Percentiles rank a stretch among this genome's conserved stretches.
phyloP scores from a whole-genome alignment of 345 rosid genomes.

The Citrus sp. region DNA sequence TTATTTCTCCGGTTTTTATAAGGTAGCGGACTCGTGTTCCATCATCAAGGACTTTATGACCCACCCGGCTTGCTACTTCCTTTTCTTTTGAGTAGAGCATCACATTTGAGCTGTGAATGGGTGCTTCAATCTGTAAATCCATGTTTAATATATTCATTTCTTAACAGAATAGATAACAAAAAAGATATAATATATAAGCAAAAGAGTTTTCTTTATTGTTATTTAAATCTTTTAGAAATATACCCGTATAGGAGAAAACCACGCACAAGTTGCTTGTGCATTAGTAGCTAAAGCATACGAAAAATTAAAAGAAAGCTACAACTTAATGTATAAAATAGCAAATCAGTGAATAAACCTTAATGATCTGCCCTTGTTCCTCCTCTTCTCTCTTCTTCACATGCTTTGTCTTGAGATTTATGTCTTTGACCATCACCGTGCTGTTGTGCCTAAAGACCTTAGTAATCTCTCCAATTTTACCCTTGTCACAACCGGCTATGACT shows the following conservation, averaged over 20 bases:
- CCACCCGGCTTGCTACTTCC: slow-evolving; percentile 72
- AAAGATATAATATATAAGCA: neutral
- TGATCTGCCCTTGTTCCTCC: slow-evolving; percentile 81
- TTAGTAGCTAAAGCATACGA: neutral
- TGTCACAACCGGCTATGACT: slow-evolving; percentile 78
- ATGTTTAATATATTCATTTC: slow-evolving; percentile 6
- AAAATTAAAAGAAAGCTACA: neutral
- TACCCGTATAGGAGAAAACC: neutral
- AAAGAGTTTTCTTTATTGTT: neutral
- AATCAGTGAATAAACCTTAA: slow-evolving; percentile 48
- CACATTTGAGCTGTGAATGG: slow-evolving; percentile 92
- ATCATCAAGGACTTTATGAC: slow-evolving; percentile 70
- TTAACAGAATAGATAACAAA: neutral
- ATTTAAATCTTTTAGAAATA: neutral
- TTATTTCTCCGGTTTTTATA: slow-evolving; percentile 81
- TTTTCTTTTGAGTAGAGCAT: slow-evolving; percentile 88
- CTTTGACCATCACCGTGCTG: slow-evolving; percentile 69
- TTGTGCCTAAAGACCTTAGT: slow-evolving; percentile 67
- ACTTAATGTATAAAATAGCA: neutral
- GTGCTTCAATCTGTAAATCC: slow-evolving; percentile 79
- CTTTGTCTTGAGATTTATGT: slow-evolving; percentile 88
- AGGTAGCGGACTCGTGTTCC: slow-evolving; percentile 72
- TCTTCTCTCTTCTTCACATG: slow-evolving; percentile 89
- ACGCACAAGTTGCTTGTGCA: neutral
- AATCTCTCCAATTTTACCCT: slow-evolving; percentile 85